A percentile compares a stretch with the other conserved stretches of the same genome.
Evolutionary conservation across 2,329 filamentous ascomycete species (phyloP).

Genomic region (Ceratocystis variospora): DNA sequence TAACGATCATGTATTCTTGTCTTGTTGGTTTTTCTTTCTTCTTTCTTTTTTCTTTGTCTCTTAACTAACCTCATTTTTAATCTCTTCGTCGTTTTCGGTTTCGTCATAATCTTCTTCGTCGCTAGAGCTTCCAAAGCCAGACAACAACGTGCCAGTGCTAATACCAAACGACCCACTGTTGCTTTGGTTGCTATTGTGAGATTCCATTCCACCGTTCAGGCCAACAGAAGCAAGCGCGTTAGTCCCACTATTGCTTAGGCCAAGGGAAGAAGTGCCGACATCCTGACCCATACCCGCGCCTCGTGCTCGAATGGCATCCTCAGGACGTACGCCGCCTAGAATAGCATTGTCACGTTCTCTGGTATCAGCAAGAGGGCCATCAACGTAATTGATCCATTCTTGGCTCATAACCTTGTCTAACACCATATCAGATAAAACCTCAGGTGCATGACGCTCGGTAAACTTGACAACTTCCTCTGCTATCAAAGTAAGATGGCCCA

Average conservation of each 20-base stretch:
- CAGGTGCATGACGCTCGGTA: constrained; percentile 81
- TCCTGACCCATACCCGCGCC: constrained; percentile 30
- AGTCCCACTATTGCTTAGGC: constrained; percentile 34
- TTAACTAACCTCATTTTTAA: constrained; percentile 49
- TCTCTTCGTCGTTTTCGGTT: constrained; percentile 58
- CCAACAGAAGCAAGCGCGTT: constrained; percentile 68
- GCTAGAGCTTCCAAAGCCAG: constrained; percentile 86
- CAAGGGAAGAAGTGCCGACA: constrained; percentile 28
- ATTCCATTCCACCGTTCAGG: constrained; percentile 62
- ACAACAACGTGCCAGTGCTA: constrained; percentile 61
- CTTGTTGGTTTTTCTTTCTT: not conserved
- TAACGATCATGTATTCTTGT: too few species aligned
- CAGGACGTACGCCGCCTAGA: constrained; percentile 82
- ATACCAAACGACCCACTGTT: constrained; percentile 61
- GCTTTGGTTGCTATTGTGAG: constrained; percentile 39
- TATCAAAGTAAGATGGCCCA: constrained; percentile 94
- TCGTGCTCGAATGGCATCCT: constrained; percentile 71
- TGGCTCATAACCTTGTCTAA: constrained; percentile 78
- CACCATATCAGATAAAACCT: constrained; percentile 70
- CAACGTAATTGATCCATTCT: constrained; percentile 89
- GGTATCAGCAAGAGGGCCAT: constrained; percentile 83
- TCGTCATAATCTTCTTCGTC: constrained; percentile 95
- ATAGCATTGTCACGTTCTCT: constrained; percentile 97
- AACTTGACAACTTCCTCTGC: constrained; percentile 98
- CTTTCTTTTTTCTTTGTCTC: not conserved